Base-by-base conservation (phyloP, 371 early-diverging fungal genomes). In the Catenaria anguillulae region DNA sequence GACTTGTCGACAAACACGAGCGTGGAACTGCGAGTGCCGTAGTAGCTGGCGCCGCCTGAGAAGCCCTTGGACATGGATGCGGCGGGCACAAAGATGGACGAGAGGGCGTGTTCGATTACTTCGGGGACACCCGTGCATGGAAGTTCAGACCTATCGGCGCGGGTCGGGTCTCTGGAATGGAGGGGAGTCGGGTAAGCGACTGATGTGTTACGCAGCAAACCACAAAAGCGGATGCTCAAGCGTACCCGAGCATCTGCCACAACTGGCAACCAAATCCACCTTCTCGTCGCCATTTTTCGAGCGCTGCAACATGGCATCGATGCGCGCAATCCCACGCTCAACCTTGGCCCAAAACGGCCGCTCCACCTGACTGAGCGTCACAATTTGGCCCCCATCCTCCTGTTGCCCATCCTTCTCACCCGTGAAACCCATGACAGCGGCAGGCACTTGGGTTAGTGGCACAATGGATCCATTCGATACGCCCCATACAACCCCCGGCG, bases 321-420 rank as follows among this genome's bases (percentile, higher is more conserved):
- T 64, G 2, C 70, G 54, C 12, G 65, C 40, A 33, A 63, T 61
- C 0, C 81, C 83, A 12, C 67, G 26, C n/a, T 68, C 50, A 33
- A 81, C 78, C 66, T 80, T 76, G n/a, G 65, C 61, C 83, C 83
- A 83, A 13, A n/a, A 26, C 1, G 46, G 73, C 68, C 1, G 77
- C 75, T 60, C 78, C 80, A 34, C 79, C n/a, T n/a, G n/a, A n/a
- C n/a, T n/a, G n/a, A n/a, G n/a, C n/a, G n/a, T n/a, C n/a, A n/a
- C n/a, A n/a, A n/a, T n/a, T n/a, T n/a, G n/a, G n/a, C n/a, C n/a
- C n/a, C n/a, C n/a, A n/a, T n/a, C n/a, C n/a, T n/a, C n/a, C n/a
- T n/a, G n/a, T n/a, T n/a, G n/a, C n/a, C n/a, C n/a, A n/a, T n/a
- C n/a, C n/a, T n/a, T 78, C 34, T 79, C 69, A 15, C 80, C 78